Percentiles rank a stretch among this genome's conserved stretches.
Conservation (phyloP, 495 filamentous ascomycete species). For the Neurospora pannonica region DNA sequence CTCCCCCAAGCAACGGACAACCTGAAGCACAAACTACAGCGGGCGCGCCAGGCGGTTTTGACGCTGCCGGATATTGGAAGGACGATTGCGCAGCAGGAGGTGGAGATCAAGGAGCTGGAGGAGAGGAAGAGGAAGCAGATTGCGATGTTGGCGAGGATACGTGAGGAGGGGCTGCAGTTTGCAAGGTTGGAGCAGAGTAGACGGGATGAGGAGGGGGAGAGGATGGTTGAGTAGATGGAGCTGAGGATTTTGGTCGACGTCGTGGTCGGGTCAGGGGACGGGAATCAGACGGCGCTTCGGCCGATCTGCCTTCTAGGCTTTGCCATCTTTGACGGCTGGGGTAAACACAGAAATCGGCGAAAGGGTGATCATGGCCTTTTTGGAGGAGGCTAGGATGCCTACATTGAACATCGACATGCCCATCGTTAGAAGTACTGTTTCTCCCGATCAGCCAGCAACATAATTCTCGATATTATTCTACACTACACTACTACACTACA, state of each 20-base stretch:
- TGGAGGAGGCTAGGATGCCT: neutral
- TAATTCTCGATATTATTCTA: neutral
- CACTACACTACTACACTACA: neutral
- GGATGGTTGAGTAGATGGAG: constrained; percentile 13
- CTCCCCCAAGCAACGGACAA: constrained; percentile 63
- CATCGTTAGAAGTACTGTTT: neutral
- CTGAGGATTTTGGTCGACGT: neutral
- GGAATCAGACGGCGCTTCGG: neutral
- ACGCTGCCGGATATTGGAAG: constrained; percentile 65
- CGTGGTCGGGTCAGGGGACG: no score
- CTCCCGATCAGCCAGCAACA: neutral
- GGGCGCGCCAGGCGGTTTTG: constrained; percentile 58
- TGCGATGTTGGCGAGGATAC: constrained; percentile 37
- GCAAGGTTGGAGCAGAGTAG: constrained; percentile 11
- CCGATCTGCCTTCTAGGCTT: neutral
- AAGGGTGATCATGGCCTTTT: neutral
- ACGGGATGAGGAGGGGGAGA: constrained; percentile 6
- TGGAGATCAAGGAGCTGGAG: constrained; percentile 69
- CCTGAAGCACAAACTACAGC: constrained; percentile 71
- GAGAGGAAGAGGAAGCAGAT: constrained; percentile 51
- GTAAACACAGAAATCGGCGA: neutral
- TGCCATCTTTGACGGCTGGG: neutral
- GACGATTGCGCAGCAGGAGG: constrained; percentile 66
- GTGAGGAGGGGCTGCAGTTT: constrained; percentile 32
- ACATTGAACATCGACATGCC: neutral